Conservation (phyloP, 805 yeast genomes). For the Candida stauntonica region DNA sequence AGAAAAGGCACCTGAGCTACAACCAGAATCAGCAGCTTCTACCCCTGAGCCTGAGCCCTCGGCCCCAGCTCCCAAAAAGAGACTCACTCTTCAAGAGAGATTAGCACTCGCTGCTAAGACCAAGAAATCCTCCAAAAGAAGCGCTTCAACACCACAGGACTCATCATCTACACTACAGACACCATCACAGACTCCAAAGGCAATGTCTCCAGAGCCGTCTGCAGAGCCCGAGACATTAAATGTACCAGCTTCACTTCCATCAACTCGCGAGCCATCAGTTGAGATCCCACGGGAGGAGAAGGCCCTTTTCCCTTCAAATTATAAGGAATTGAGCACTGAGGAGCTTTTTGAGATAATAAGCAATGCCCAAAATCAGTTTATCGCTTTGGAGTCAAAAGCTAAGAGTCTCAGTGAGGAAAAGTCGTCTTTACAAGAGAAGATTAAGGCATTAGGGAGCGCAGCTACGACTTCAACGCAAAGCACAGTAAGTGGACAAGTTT, state of each 20-base stretch:
- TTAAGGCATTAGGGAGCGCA: constrained; percentile 10
- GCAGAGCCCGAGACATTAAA: constrained; percentile 7
- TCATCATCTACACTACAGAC: too few relatives aligned
- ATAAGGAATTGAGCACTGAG: constrained; percentile 12
- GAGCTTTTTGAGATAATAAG: constrained; percentile 15
- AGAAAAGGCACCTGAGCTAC: neutral
- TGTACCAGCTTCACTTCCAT: neutral
- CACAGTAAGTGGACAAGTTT: constrained; percentile 26
- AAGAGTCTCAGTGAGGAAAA: constrained; percentile 21
- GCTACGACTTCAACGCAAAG: neutral
- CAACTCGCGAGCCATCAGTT: constrained; percentile 6
- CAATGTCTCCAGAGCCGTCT: constrained; percentile 4
- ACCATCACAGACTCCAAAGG: constrained; percentile 2
- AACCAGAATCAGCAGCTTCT: neutral
- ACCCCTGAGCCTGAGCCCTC: too few relatives aligned
- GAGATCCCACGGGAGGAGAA: constrained; percentile 6
- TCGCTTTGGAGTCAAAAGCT: constrained; percentile 14
- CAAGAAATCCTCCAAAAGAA: constrained; percentile 26
- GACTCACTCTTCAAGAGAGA: constrained; percentile 79
- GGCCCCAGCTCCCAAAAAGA: constrained; percentile 39
- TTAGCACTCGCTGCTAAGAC: constrained; percentile 73
- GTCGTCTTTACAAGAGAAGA: constrained; percentile 20
- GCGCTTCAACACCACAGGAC: constrained; percentile 13
- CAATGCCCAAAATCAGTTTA: constrained; percentile 15
- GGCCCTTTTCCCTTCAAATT: constrained; percentile 11